phyloP scores from a whole-genome alignment of 1,139 yeast genomes.

The Meyerozyma smithsonii region DNA sequence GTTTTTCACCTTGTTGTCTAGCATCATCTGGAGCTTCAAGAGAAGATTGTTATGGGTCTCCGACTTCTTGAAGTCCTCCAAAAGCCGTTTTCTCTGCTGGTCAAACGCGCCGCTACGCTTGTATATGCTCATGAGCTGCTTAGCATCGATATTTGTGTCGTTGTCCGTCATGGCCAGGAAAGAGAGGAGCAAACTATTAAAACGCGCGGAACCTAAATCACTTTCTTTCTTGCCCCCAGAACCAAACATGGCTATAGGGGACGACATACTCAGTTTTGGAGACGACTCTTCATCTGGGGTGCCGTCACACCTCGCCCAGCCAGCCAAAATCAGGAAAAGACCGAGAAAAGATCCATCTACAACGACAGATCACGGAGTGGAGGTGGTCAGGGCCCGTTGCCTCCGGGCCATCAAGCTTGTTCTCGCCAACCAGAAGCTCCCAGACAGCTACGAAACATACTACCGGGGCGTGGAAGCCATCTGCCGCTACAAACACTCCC shows the following conservation, averaged over 20 bases:
- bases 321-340: not conserved
- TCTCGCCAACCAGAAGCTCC: conserved; percentile 14
- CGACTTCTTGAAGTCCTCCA: conserved; percentile 41
- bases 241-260: not conserved
- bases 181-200: not conserved
- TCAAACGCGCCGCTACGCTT: conserved; percentile 52
- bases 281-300: not conserved
- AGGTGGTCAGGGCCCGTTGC: conserved; percentile 5
- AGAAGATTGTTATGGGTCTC: conserved; percentile 41
- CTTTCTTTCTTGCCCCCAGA: too few species aligned
- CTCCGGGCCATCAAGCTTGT: conserved; percentile 17
- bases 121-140: conserved; percentile 37
- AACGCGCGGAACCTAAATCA: not conserved
- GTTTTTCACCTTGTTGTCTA: conserved; percentile 42
- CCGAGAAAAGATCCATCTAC: conserved; percentile 3
- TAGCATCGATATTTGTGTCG: conserved; percentile 25
- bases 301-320: not conserved
- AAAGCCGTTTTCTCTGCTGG: conserved; percentile 35
- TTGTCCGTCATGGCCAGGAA: not conserved
- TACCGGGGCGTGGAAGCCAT: conserved; percentile 28
- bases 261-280: not conserved
- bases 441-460: conserved; percentile 23
- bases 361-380: not conserved
- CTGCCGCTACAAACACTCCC: conserved; percentile 30
- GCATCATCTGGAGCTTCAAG: conserved; percentile 37